These are phyloP conservation scores for Aureobasidium uvarum DNA, from an alignment of 2,329 filamentous ascomycete species.

Conservation along the genomic window DNA sequence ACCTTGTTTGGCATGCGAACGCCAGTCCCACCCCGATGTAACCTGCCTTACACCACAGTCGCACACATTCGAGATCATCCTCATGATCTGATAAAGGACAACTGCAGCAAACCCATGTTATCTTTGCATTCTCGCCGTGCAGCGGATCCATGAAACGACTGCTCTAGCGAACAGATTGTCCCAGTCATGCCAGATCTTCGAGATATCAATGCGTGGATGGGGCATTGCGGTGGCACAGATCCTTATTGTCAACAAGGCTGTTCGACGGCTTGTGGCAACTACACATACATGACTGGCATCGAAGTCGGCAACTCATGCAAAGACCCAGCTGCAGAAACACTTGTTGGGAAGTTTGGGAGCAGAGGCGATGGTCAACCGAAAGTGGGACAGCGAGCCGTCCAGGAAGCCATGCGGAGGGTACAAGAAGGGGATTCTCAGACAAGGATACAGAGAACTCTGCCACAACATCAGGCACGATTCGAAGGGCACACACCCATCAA, in stretches of 20 bases:
- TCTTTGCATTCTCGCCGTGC: conserved; percentile 1
- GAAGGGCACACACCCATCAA: not conserved
- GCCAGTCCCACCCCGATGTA: not conserved
- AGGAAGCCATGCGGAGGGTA: conserved; percentile 1
- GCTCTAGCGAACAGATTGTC: not conserved
- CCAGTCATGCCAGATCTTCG: not conserved
- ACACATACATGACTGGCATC: conserved; percentile 6
- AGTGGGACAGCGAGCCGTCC: not conserved
- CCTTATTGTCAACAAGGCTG: conserved; percentile 1
- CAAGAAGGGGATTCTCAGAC: not conserved
- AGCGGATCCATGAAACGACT: not conserved
- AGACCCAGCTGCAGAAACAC: not conserved
- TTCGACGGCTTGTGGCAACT: not conserved
- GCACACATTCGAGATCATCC: not conserved
- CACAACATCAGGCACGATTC: not conserved
- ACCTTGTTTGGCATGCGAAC: conserved; percentile 7
- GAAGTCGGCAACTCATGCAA: not conserved
- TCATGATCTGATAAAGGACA: not conserved
- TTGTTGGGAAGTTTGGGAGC: not conserved
- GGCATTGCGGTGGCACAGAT: not conserved
- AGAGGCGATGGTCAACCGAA: not conserved
- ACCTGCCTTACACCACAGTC: not conserved
- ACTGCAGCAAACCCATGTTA: not conserved
- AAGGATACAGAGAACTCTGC: not conserved
- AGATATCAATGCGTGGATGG: conserved; percentile 2